Evolutionary conservation across 345 rosid genomes (phyloP).

Genomic region (Acer yangbiense): DNA sequence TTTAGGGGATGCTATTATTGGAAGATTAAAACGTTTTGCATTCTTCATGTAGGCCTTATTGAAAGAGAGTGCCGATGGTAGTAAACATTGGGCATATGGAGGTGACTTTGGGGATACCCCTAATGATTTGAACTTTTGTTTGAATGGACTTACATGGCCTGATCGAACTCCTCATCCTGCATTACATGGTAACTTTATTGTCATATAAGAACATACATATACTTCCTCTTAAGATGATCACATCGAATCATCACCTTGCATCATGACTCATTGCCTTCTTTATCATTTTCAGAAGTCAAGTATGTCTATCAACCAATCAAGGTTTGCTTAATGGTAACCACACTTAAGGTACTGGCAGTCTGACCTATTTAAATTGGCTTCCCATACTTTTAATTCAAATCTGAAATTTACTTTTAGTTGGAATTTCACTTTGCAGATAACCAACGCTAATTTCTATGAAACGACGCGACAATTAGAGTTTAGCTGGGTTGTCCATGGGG

Average conservation of each 20-base stretch:
- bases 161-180: conserved; percentile 96
- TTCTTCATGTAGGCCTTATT: conserved; percentile 61
- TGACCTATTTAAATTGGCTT: conserved; percentile 13
- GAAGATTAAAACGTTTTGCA: conserved; percentile 5
- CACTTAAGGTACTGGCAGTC: conserved; percentile 50
- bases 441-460: conserved; percentile 62
- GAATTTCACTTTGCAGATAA: conserved; percentile 58
- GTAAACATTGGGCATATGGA: conserved; percentile 95
- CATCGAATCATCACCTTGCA: conserved; percentile 24
- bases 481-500: conserved; percentile 70
- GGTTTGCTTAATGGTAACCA: conserved; percentile 50
- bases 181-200: conserved; percentile 63
- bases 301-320: conserved; percentile 84
- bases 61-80: conserved; percentile 67
- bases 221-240: not conserved
- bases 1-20: not conserved
- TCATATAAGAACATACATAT: not conserved
- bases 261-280: conserved; percentile 23
- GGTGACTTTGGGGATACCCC: conserved; percentile 97
- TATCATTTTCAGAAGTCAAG: conserved; percentile 79
- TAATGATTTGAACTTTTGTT: conserved; percentile 93
- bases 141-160: conserved; percentile 92
- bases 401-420: conserved; percentile 21
- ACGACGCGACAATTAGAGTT: conserved; percentile 75
- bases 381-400: conserved; percentile 2